A percentile compares a stretch with the other conserved stretches of the same genome.
Evolutionary conservation across 2,329 filamentous ascomycete species (phyloP).

Genomic region (Lecanicillium sp.): DNA sequence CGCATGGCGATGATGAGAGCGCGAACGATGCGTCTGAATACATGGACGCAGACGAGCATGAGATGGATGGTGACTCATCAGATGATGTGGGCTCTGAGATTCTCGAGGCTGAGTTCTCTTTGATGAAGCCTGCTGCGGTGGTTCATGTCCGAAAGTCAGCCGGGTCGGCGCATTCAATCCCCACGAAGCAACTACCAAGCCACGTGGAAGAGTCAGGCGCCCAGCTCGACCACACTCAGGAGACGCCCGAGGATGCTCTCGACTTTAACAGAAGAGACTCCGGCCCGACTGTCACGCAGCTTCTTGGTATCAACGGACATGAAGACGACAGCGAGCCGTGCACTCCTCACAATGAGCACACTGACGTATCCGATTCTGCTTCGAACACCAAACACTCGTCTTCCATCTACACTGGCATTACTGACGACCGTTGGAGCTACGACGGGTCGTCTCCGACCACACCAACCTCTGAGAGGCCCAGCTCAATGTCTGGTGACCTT

Average conservation of each 20-base stretch:
- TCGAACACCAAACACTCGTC: slow-evolving; percentile 26
- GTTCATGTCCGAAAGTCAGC: too few species aligned
- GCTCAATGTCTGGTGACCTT: slow-evolving; percentile 23
- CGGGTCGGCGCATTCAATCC: too few species aligned
- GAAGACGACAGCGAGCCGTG: slow-evolving; percentile 7
- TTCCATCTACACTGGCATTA: slow-evolving; percentile 29
- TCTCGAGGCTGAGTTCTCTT: slow-evolving; percentile 6
- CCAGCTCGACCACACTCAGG: too few species aligned
- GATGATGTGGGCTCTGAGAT: slow-evolving; percentile 5
- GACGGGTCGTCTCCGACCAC: slow-evolving; percentile 30
- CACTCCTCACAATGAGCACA: slow-evolving; percentile 14
- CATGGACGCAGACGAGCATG: too few species aligned
- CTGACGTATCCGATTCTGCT: slow-evolving; percentile 20
- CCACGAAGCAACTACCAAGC: too few species aligned
- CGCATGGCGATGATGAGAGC: slow-evolving; percentile 3
- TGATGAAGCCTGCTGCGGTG: slow-evolving; percentile 3
- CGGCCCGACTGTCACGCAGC: not conserved
- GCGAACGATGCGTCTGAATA: too few species aligned
- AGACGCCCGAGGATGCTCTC: too few species aligned
- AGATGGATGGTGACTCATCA: not conserved
- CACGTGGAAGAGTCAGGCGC: too few species aligned
- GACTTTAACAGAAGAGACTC: slow-evolving; percentile 5
- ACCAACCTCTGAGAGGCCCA: slow-evolving; percentile 28
- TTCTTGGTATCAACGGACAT: slow-evolving; percentile 1
- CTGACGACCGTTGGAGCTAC: slow-evolving; percentile 28